Conservation (phyloP, 1,284 basidiomycete genomes). For the Ustilago trichophora region DNA sequence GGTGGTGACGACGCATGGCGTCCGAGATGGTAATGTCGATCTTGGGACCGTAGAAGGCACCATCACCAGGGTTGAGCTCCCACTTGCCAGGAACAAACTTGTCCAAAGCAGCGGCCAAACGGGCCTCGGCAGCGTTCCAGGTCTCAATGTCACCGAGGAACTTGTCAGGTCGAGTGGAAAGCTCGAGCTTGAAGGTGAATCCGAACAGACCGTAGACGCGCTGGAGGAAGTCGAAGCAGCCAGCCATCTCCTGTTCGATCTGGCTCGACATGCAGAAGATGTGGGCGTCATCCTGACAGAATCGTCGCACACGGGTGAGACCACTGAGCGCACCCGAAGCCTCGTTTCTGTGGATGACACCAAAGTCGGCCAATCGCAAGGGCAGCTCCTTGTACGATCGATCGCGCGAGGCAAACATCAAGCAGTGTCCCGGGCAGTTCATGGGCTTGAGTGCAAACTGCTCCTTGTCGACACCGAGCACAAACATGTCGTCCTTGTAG, state of each 20-base stretch:
- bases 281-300: slow-evolving; percentile 97
- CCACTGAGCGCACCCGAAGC: slow-evolving; percentile 93
- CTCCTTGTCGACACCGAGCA: slow-evolving; percentile 92
- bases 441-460: slow-evolving; percentile 79
- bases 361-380: slow-evolving; percentile 97
- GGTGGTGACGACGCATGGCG: slow-evolving; percentile 85
- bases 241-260: slow-evolving; percentile 87
- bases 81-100: slow-evolving; percentile 88
- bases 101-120: slow-evolving; percentile 85
- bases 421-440: slow-evolving; percentile 98
- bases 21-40: slow-evolving; percentile 98
- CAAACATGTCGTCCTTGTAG: slow-evolving; percentile 89
- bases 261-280: slow-evolving; percentile 95
- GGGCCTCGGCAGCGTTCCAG: slow-evolving; percentile 90
- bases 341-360: slow-evolving; percentile 96
- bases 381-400: slow-evolving; percentile 95
- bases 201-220: slow-evolving; percentile 92
- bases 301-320: slow-evolving; percentile 89
- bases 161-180: slow-evolving; percentile 96
- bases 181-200: slow-evolving; percentile 92
- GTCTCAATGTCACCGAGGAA: slow-evolving; percentile 88
- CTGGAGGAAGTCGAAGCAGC: slow-evolving; percentile 92
- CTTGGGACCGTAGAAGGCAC: slow-evolving; percentile 76
- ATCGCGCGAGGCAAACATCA: slow-evolving; percentile 94
- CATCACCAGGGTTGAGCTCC: slow-evolving; percentile 94